Evolutionary conservation across 352 stramenopile species (phyloP), one percentile per base, ranked within the genome.

Genomic region (Phytopythium boreale): DNA sequence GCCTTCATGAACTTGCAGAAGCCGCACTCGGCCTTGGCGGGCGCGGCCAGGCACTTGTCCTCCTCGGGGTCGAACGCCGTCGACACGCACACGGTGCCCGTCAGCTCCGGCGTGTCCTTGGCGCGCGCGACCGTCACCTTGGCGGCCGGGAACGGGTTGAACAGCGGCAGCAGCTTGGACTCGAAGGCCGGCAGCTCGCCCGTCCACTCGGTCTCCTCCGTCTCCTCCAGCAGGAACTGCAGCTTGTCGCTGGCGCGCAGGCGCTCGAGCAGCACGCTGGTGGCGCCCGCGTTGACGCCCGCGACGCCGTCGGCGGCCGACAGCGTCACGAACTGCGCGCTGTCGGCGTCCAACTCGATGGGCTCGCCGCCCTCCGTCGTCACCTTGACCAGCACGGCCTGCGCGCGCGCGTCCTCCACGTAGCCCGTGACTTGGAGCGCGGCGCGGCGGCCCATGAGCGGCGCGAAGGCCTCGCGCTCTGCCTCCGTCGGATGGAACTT

Each of bases 1-100:
- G 84, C 86, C 74, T 95, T 95, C 87, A 96, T 96, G 69, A 96
- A 96, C 71, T 93, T 92, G 71, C 88, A 96, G 63, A 94, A 96
- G 61, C 87, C 87, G 62, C 88, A 96, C 73, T 96, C 88, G 37
- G 84, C 72, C 67, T 96, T 93, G n/a, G 66, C 73, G 2, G 68
- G 68, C n/a, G 66, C 72, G 3, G 64, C 70, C n/a, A 68, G 43
- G 62, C 86, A 95, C 61, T 72, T 56, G 20, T 79, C 77, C 11
- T 68, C 79, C 34, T 72, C 66, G 1, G 70, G 56, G 63, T 95
- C 86, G 61, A 89, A 95, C 62, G 66, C 67, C 2, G 84, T 89
- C 51, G 82, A 81, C 39, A 85, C 65, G 63, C 86, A 95, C 59
- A 95, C 72, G 0, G 76, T 90, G 36, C 86, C 86, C 51, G 79